Evolutionary conservation across 371 early-diverging fungal species (phyloP).

Genomic region (Syncephalis plumigaleata): DNA sequence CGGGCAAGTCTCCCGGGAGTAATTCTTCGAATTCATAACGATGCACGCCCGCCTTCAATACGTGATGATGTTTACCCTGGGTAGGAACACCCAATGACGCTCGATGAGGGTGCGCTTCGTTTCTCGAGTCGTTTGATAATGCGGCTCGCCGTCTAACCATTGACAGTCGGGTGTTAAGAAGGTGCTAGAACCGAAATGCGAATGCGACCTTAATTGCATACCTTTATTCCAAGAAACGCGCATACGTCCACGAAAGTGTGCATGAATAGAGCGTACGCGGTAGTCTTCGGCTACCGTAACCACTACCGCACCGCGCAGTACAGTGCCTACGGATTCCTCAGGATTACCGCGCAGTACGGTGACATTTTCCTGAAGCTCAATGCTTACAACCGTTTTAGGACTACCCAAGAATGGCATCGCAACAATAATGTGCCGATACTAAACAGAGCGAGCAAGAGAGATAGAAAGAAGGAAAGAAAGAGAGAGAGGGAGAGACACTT

Average conservation of each 20-base stretch:
- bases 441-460: too few species aligned
- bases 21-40: conserved; percentile 4
- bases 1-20: conserved; percentile 4
- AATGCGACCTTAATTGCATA: background rate
- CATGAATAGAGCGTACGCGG: conserved; percentile 2
- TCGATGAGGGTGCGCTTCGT: conserved; percentile 3
- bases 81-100: conserved; percentile 4
- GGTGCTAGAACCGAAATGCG: background rate
- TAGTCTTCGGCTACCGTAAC: conserved; percentile 4
- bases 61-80: background rate
- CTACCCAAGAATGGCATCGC: too few species aligned
- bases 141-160: background rate
- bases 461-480: too few species aligned
- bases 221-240: conserved; percentile 5
- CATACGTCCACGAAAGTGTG: conserved; percentile 2
- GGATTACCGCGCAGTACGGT: conserved; percentile 4
- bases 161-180: background rate
- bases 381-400: background rate
- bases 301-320: conserved; percentile 6
- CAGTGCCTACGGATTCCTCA: conserved; percentile 7
- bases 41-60: conserved; percentile 1
- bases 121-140: background rate
- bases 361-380: conserved; percentile 1
- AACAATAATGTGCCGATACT: too few species aligned
- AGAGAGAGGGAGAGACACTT: too few species aligned